Evolutionary conservation across 345 rosid genomes (phyloP).

Genomic region (Murraya paniculata): DNA sequence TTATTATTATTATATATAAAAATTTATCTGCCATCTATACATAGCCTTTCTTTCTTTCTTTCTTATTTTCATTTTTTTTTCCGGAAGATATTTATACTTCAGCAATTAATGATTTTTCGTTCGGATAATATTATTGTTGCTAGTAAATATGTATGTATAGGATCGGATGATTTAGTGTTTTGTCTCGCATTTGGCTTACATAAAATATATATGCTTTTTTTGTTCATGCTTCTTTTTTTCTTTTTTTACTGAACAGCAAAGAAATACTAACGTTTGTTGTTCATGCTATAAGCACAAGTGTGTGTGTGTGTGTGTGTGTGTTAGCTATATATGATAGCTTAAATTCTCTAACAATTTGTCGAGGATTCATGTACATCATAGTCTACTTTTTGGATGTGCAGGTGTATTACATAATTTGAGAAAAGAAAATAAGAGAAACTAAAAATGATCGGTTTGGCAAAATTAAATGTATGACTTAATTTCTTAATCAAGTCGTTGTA

Average conservation of each 20-base stretch:
- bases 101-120: no score
- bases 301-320: no score
- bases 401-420: no score
- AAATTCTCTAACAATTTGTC: no score
- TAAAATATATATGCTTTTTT: constrained; percentile 8
- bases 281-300: not conserved
- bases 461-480: not conserved
- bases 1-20: not conserved
- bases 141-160: not conserved
- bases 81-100: no score
- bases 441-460: not conserved
- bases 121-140: no score
- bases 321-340: not conserved
- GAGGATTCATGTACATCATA: not conserved
- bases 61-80: not conserved
- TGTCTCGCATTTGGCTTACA: not conserved
- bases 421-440: not conserved
- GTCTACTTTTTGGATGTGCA: not conserved
- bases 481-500: not conserved
- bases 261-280: not conserved
- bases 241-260: no score
- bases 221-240: not conserved
- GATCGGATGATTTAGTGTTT: not conserved
- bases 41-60: not conserved
- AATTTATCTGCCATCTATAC: not conserved